Base-by-base conservation (phyloP, 2,329 filamentous ascomycete species). In the Penicillium freii region DNA sequence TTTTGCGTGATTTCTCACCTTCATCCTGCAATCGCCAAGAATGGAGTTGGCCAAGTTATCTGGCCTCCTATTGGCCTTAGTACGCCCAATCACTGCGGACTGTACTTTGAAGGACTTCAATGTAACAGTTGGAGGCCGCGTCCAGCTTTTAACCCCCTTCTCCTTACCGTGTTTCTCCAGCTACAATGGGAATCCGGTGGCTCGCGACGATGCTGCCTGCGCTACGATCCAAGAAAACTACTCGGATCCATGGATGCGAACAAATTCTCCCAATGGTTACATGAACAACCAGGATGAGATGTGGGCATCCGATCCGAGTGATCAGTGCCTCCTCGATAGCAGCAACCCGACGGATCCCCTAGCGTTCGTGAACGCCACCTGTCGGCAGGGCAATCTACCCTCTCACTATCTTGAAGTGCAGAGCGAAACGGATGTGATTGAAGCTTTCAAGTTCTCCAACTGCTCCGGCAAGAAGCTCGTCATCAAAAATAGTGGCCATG, bases 401-500 rank as follows among this genome's bases (percentile, higher is more conserved):
- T 48, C 45, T n/a, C 45, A 48, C 21, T 48, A 48, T 48, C 45
- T 48, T 11, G 45, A 48, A 10, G 45, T 48, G 31, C 31, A 25
- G 31, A n/a, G 31, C 6, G 31, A 10, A 25, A 48, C 2, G 21
- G 45, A 48, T 36, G 45, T 48, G 21, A 36, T 48, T n/a, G 31
- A n/a, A 36, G 45, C 45, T 13, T 48, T 48, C 40, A 36, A 47
- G n/a, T 65, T 51, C 51, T 54, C 62, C 13, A 40, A 42, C 48
- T 54, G 45, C 43, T 58, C 56, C 1, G 56, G 59, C 21, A 54
- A 51, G 17, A 56, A 47, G 15, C 33, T 66, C 3, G 51, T 47
- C 11, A 66, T 75, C 51, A 71, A 73, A 58, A 74, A 73, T 44
- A 71, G 63, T 40, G 72, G 72, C 4, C 71, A 75, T 52, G 72